Base-by-base conservation (phyloP, 495 filamentous ascomycete genomes). In the Hyaloscypha variabilis region DNA sequence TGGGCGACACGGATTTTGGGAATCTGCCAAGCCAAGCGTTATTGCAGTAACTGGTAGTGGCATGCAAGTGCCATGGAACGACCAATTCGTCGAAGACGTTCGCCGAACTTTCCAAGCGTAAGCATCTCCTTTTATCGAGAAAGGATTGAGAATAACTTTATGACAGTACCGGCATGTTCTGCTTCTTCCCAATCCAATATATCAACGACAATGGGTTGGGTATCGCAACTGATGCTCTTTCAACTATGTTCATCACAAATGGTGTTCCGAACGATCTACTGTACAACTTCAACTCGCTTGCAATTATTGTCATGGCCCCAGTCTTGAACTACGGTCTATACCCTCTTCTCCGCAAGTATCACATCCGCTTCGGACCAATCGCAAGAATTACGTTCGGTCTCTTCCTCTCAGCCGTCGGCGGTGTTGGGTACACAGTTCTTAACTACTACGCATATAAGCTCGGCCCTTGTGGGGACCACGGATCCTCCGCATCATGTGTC, bases 181-280 rank as follows among this genome's bases (percentile, higher is more conserved):
- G 83, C 63, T 90, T 88, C 77, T 87, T 85, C 72, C 88, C 88
- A 39, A 82, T 91, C 34, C 90, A 87, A 75, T 90, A 84, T 79
- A 79, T 91, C 56, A 83, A 82, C 73, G 81, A 83, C 66, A 77
- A 78, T 58, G 81, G 81, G 72, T 67, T 83, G 26, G 81, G 81
- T 8, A 64, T 69, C 2, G 75, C 79, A 8, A 76, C 78, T 49
- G 78, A 67, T 51, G 87, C 84, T 73, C 77, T 89, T 72, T 81
- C 78, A 0, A 86, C 85, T 25, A 85, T 86, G 62, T 81, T 92
- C 76, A 78, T 79, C 29, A 89, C 87, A 5, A 81, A 88, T 65
- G 88, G 87, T 29, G 85, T 86, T 0, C 89, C 89, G 29, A 93
- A 93, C 79, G 90, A 93, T 67, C 78, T 91, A 67, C 88, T 92